Evolutionary conservation across 2,329 filamentous ascomycete species (phyloP), one percentile per base, ranked within the genome.

Genomic region (Aaosphaeria arxii): DNA sequence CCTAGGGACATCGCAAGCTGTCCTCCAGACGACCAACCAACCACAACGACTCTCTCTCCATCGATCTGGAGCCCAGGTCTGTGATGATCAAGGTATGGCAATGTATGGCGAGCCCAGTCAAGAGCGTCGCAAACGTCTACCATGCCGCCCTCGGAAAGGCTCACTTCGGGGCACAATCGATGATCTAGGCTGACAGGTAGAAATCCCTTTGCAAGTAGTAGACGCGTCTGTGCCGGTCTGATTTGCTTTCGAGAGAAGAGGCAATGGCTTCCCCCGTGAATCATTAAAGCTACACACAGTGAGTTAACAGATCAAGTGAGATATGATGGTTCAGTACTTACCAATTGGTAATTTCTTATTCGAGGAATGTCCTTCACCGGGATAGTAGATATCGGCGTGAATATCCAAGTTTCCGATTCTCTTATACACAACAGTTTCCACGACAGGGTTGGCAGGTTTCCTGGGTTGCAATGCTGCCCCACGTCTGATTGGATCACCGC

Each of bases 21-120:
- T 0, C 76, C 78, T 1, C 77, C 78, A 0, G 71, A 67, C 0
- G 77, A 80, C 77, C 77, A 80, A 0, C 78, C 77, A 0, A 80
- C 58, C 1, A 56, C 69, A 0, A 74, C 72, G 0, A 78, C 62
- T 2, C 54, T 61, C 0, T 71, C 57, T 2, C 59, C 46, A 39
- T 67, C 64, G 5, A 57, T 13, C 13, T 45, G 11, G 7, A 71
- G 11, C 64, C 4, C 77, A 57, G 50, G 33, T 4, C 77, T 30
- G 13, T 24, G 7, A 13, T 38, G 42, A 1, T 33, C 9, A 5
- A 47, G n/a, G 1, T 30, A 4, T 6, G 64, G 67, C 2, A 79
- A 61, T 0, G 48, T 52, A 0, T 59, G 49, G 1, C 71, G 63
- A 0, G 66, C 65, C 75, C 76, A 80, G 0, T 45, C 6, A 1